A percentile compares a stretch with the other conserved stretches of the same genome.
Evolutionary conservation across 768 basidiomycete species (phyloP).

Genomic region (Mycena sanguinolenta): DNA sequence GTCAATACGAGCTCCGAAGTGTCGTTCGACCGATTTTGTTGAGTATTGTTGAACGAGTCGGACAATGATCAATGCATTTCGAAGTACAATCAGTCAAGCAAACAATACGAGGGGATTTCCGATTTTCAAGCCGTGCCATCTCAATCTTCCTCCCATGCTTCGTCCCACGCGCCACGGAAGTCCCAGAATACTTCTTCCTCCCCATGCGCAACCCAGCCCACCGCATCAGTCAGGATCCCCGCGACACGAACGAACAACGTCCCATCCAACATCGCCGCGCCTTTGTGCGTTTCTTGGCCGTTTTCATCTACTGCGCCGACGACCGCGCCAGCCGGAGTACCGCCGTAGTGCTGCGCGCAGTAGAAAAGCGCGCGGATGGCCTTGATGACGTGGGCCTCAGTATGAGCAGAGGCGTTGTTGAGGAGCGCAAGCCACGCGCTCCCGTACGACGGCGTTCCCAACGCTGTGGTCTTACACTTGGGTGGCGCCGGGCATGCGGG

Average conservation of each 20-base stretch:
- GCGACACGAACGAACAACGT: constrained; percentile 70
- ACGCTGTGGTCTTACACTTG: not conserved
- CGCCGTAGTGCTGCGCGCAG: constrained; percentile 63
- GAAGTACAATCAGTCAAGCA: too few species aligned
- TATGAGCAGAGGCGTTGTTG: constrained; percentile 56
- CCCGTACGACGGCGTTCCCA: not conserved
- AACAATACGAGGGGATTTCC: too few species aligned
- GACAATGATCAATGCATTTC: too few species aligned
- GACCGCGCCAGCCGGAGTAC: constrained; percentile 52
- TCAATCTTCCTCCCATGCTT: constrained; percentile 56
- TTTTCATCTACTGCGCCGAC: constrained; percentile 56
- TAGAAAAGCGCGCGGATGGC: constrained; percentile 61
- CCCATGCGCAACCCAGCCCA: constrained; percentile 70
- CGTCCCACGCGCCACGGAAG: constrained; percentile 68
- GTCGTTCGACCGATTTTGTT: too few species aligned
- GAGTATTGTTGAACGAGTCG: too few species aligned
- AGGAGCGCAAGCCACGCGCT: constrained; percentile 69
- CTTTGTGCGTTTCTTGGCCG: constrained; percentile 59
- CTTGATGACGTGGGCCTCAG: constrained; percentile 67
- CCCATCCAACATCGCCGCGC: constrained; percentile 62
- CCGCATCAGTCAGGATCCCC: constrained; percentile 65
- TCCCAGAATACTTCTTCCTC: constrained; percentile 66
- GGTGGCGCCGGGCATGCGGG: constrained; percentile 54
- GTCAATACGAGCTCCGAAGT: too few species aligned
- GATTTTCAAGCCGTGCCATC: too few species aligned